Base-by-base conservation (phyloP, 192 early-diverging fungal species). In the Umbelopsis isabellina region DNA sequence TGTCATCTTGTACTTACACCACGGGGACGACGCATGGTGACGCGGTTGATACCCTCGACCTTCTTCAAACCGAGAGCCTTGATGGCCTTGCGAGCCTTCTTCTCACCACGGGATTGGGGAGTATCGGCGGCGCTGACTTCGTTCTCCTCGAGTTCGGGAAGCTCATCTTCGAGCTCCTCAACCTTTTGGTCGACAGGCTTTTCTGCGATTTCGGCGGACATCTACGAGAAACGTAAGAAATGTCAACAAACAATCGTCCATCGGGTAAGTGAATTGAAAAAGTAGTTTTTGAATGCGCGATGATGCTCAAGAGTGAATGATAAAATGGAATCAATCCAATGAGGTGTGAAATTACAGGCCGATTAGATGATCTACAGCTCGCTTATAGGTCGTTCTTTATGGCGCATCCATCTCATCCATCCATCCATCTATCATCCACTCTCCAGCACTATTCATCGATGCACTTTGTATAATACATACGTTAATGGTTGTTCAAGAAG, bases 71-170 rank as follows among this genome's bases (percentile, higher is more conserved):
- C 96, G 77, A 93, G 89, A 87, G 94, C 94, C 76, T 85, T 81
- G 80, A 99, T 85, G 48, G 94, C 95, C 91, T 99, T 98, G 79
- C 97, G 90, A 58, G 97, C 96, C 92, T 99, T 97, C 85, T 90
- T 91, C 86, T 99, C 96, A 71, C 88, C 87, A 68, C 91, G 91
- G 83, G 85, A 89, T 83, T 93, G 92, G 64, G 76, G 68, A 46
- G 75, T 77, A 35, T 72, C 49, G 61, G 66, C 67, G 25, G 67
- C 71, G 30, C 65, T 52, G n/a, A 53, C 61, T 44, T 58, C 53
- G 30, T 65, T 73, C 55, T 80, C 79, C 21, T 75, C 80, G 52
- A 81, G 74, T 25, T 77, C 79, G 13, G 76, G 79, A 49, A 80
- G 65, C 16, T 78, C 80, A n/a, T 75, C 80, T 13, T 55, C 67